phyloP scores from a whole-genome alignment of 179 eudicot species.

The Amaranthus tricolor region DNA sequence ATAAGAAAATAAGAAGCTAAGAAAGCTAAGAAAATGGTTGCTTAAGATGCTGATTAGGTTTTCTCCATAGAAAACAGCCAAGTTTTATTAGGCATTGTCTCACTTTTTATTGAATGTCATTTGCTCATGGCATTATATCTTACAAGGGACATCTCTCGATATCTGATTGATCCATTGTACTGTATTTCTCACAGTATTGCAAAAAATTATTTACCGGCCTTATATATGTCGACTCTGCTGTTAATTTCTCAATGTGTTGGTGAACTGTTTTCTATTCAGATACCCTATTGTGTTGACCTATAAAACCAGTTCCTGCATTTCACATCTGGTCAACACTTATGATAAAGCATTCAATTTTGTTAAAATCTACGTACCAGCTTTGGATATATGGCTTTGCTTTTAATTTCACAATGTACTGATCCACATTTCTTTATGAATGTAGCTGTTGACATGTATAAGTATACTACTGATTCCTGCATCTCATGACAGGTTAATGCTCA shows the following conservation, averaged over 20 bases:
- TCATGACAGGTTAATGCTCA: constrained; percentile 91
- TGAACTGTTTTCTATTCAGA: background rate
- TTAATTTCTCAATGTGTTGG: background rate
- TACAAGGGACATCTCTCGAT: background rate
- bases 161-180: background rate
- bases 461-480: background rate
- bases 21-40: background rate
- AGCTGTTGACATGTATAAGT: background rate
- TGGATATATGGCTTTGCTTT: too few relatives aligned
- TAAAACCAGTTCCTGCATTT: constrained; percentile 3
- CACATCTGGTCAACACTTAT: constrained; percentile 88
- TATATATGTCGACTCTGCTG: background rate
- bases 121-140: background rate
- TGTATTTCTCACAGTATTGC: too few relatives aligned
- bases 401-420: too few relatives aligned
- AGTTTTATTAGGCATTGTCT: background rate
- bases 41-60: background rate
- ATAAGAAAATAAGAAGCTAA: background rate
- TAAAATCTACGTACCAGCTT: too few relatives aligned
- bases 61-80: background rate
- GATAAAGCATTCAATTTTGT: constrained; percentile 60
- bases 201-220: background rate
- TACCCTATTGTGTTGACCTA: background rate
- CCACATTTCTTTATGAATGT: too few relatives aligned
- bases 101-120: background rate